A percentile compares a stretch with the other conserved stretches of the same genome.
Conservation (phyloP, 805 yeast genomes). For the Saccharomyces kudriavzevii region DNA sequence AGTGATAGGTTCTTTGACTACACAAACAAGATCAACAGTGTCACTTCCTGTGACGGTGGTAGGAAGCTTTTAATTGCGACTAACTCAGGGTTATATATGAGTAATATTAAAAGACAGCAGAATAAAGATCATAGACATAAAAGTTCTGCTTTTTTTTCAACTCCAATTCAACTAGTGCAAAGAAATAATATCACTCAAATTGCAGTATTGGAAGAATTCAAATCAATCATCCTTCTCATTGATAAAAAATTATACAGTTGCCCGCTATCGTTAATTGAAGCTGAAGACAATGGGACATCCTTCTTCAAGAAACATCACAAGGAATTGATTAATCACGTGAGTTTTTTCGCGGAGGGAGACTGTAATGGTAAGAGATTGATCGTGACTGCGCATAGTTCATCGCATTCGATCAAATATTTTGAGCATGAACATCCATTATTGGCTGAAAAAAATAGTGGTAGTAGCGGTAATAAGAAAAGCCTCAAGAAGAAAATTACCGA, state of each 20-base stretch:
- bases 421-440: conserved; percentile 78
- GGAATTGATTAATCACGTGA: conserved; percentile 78
- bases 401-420: conserved; percentile 73
- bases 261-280: conserved; percentile 57
- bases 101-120: conserved; percentile 45
- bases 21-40: conserved; percentile 75
- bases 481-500: conserved; percentile 64
- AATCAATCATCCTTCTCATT: conserved; percentile 67
- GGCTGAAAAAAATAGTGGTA: conserved; percentile 23
- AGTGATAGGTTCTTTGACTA: conserved; percentile 70
- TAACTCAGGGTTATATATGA: conserved; percentile 79
- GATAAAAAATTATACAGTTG: conserved; percentile 77
- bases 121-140: conserved; percentile 34
- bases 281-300: conserved; percentile 31
- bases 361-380: conserved; percentile 83
- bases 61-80: conserved; percentile 85
- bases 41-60: conserved; percentile 91
- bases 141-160: conserved; percentile 44
- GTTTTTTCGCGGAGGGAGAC: conserved; percentile 86
- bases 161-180: conserved; percentile 68
- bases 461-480: conserved; percentile 57
- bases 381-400: conserved; percentile 78
- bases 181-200: conserved; percentile 76
- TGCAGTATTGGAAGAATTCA: conserved; percentile 87
- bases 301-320: conserved; percentile 55